These are phyloP conservation scores for Artemisia argyi DNA, from an alignment of 129 eudicot genomes.

Conservation along the genomic window DNA sequence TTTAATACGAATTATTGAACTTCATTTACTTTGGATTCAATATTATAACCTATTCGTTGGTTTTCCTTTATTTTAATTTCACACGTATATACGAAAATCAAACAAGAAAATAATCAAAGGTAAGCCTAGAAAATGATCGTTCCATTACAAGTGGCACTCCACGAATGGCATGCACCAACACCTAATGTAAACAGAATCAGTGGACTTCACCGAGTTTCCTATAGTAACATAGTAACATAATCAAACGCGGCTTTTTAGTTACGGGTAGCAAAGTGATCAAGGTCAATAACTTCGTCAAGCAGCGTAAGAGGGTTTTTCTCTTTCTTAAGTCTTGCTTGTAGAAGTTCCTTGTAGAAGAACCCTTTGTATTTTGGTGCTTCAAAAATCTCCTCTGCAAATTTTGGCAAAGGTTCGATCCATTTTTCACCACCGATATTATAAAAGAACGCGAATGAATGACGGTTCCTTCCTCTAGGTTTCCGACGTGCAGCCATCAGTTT, in stretches of 20 bases:
- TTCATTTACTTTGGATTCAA: no score
- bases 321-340: conserved; percentile 21
- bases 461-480: conserved; percentile 27
- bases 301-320: conserved; percentile 18
- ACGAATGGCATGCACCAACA: not conserved
- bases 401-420: conserved; percentile 38
- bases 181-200: not conserved
- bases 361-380: conserved; percentile 42
- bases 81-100: no score
- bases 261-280: conserved; percentile 25
- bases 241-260: not conserved
- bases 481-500: conserved; percentile 25
- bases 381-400: conserved; percentile 19
- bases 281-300: conserved; percentile 22
- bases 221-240: not conserved
- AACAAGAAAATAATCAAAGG: no score
- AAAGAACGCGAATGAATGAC: conserved; percentile 22
- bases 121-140: no score
- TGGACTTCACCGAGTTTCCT: not conserved
- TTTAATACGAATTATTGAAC: no score
- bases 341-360: conserved; percentile 19
- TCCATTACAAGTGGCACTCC: not conserved
- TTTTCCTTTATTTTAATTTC: no score
- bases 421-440: conserved; percentile 29
- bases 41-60: no score